Evolutionary conservation across 1,284 basidiomycete genomes (phyloP).

Genomic region (Mycosarcoma maydis): DNA sequence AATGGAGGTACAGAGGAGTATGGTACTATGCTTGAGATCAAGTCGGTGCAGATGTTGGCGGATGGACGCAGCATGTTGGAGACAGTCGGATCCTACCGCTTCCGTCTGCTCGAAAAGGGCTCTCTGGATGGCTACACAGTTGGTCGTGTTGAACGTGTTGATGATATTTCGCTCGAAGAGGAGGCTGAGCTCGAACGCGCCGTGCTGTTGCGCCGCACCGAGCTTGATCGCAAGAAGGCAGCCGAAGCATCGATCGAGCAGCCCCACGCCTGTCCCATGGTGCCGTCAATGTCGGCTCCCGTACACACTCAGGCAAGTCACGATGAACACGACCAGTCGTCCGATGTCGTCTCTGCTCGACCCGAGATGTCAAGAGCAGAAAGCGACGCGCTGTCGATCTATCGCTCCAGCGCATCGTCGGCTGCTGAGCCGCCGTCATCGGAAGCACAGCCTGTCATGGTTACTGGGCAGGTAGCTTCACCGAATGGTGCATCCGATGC

Average conservation of each 20-base stretch:
- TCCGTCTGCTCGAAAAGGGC: slow-evolving; percentile 81
- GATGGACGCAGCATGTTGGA: slow-evolving; percentile 91
- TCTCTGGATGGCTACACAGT: slow-evolving; percentile 84
- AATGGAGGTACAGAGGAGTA: slow-evolving; percentile 73
- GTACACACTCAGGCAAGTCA: slow-evolving; percentile 1
- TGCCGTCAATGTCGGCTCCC: slow-evolving; percentile 17
- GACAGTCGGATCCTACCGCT: slow-evolving; percentile 83
- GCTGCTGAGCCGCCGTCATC: background rate
- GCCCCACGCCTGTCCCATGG: slow-evolving; percentile 12
- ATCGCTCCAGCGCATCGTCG: slow-evolving; percentile 8
- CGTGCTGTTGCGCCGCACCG: slow-evolving; percentile 24
- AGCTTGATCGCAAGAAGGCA: slow-evolving; percentile 36
- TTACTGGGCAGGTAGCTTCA: slow-evolving; percentile 1
- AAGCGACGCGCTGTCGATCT: slow-evolving; percentile 31
- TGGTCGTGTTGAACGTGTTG: slow-evolving; percentile 75
- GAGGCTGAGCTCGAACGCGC: slow-evolving; percentile 45
- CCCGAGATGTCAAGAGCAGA: slow-evolving; percentile 23
- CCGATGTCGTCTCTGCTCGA: slow-evolving; percentile 4
- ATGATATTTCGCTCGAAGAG: slow-evolving; percentile 53
- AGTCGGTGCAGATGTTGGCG: slow-evolving; percentile 82
- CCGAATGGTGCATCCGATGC: background rate
- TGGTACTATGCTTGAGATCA: slow-evolving; percentile 92
- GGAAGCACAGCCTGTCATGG: background rate
- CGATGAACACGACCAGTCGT: background rate
- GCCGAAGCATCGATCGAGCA: slow-evolving; percentile 11